Base-by-base conservation (phyloP, 345 rosid species). In the Aegle marmelos region DNA sequence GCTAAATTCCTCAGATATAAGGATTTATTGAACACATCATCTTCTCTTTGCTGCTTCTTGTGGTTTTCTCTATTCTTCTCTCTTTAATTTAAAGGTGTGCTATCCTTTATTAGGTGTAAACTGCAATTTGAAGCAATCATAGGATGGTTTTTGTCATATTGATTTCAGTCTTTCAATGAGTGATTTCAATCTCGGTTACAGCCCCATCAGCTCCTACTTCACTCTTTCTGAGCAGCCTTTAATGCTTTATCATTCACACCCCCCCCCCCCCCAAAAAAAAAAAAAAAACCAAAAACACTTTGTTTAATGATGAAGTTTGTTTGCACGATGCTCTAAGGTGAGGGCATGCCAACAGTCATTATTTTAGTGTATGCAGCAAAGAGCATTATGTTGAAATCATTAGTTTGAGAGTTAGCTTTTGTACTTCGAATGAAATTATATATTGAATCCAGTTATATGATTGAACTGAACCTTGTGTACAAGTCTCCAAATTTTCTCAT, bases 301-400 rank as follows among this genome's bases (percentile, higher is more conserved):
- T 45, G 21, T 14, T 41, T 41, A 16, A 19, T 31, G 66, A 17
- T 50, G 31, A 0, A 70, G 7, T 56, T 41, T 19, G 10, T 25
- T 0, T 48, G 7, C 50, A 17, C 17, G 17, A 21, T 28, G 21
- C 39, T n/a, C n/a, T 31, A 5, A 72, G 31, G n/a, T 11, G 11
- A 72, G 50, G 27, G 14, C 64, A 72, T n/a, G 64, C 9, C 6
- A 22, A 53, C 9, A 4, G 19, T 50, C 22, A 50, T 16, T 6
- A 53, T 0, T 17, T 0, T 53, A 2, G 17, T 58, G 24, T n/a
- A 0, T 1, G 24, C n/a, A 33, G 22, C 21, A 19, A 16, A 53
- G 22, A 36, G 4, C 1, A 19, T 64, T 64, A 9, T 65, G 25
- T 21, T 65, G 45, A 65, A 65, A 33, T 34, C 45, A 65, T 19